These are phyloP conservation scores for Termitomyces sp. DNA, from an alignment of 768 basidiomycete species.

Conservation along the genomic window DNA sequence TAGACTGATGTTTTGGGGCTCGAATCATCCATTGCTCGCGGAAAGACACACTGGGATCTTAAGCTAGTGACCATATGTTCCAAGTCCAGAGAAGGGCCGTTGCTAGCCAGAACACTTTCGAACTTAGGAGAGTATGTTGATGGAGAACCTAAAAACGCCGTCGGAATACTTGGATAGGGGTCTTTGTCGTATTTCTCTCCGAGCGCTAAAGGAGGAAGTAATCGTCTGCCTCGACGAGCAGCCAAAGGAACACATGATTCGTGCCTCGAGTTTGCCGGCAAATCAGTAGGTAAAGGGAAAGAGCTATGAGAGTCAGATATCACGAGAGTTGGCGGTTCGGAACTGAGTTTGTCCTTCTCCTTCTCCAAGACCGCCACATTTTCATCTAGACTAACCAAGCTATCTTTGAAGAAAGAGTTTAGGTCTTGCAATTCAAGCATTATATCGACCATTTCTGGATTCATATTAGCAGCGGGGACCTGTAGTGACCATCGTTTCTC, in stretches of 20 bases:
- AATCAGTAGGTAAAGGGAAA: slow-evolving; percentile 31
- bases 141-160: slow-evolving; percentile 39
- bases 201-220: slow-evolving; percentile 25
- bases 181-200: slow-evolving; percentile 16
- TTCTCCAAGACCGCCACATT: slow-evolving; percentile 10
- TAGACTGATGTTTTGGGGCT: not conserved
- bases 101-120: slow-evolving; percentile 18
- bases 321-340: slow-evolving; percentile 28
- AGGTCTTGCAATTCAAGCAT: slow-evolving; percentile 34
- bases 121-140: slow-evolving; percentile 30
- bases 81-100: slow-evolving; percentile 26
- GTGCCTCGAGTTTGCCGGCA: slow-evolving; percentile 20
- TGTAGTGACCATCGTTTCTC: slow-evolving; percentile 27
- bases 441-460: slow-evolving; percentile 34
- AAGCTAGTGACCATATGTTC: slow-evolving; percentile 43
- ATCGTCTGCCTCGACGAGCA: slow-evolving; percentile 31
- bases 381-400: slow-evolving; percentile 16
- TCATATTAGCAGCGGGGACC: slow-evolving; percentile 27
- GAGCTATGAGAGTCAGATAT: slow-evolving; percentile 38
- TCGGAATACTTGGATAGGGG: slow-evolving; percentile 37
- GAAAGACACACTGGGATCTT: slow-evolving; percentile 30
- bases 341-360: slow-evolving; percentile 18
- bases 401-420: slow-evolving; percentile 33
- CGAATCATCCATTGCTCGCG: slow-evolving; percentile 9
- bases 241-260: slow-evolving; percentile 24